Evolutionary conservation across 768 basidiomycete species (phyloP).

Genomic region (Crepidotus variabilis): DNA sequence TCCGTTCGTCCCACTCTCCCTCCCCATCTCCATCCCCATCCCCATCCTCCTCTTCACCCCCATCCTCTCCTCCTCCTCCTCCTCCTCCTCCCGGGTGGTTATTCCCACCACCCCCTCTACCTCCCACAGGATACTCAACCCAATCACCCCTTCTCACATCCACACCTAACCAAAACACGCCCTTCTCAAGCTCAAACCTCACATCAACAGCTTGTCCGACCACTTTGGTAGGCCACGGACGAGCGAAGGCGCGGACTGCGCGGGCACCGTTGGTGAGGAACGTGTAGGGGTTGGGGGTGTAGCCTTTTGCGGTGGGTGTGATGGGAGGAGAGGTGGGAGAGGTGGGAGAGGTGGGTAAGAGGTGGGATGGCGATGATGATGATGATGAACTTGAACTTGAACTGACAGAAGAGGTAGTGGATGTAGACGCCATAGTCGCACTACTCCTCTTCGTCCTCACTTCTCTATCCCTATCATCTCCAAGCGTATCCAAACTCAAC

Average conservation of each 20-base stretch:
- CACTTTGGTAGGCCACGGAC: slow-evolving; percentile 77
- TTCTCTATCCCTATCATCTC: not conserved
- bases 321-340: slow-evolving; percentile 1
- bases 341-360: not conserved
- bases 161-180: slow-evolving; percentile 67
- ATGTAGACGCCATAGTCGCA: not conserved
- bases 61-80: slow-evolving; percentile 19
- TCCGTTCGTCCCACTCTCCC: slow-evolving; percentile 27
- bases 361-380: not conserved
- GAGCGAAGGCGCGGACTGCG: slow-evolving; percentile 77
- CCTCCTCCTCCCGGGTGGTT: not conserved
- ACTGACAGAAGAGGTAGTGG: too few relatives aligned
- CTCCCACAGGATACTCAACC: slow-evolving; percentile 8
- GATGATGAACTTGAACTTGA: not conserved
- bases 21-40: slow-evolving; percentile 45
- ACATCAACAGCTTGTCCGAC: slow-evolving; percentile 67
- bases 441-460: not conserved
- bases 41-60: not conserved
- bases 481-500: not conserved
- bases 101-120: too few relatives aligned
- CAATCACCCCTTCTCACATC: slow-evolving; percentile 58
- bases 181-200: slow-evolving; percentile 71
- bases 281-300: slow-evolving; percentile 50
- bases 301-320: slow-evolving; percentile 9
- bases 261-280: slow-evolving; percentile 86